Conservation (phyloP, 345 rosid genomes). For the Camelina sativa region DNA sequence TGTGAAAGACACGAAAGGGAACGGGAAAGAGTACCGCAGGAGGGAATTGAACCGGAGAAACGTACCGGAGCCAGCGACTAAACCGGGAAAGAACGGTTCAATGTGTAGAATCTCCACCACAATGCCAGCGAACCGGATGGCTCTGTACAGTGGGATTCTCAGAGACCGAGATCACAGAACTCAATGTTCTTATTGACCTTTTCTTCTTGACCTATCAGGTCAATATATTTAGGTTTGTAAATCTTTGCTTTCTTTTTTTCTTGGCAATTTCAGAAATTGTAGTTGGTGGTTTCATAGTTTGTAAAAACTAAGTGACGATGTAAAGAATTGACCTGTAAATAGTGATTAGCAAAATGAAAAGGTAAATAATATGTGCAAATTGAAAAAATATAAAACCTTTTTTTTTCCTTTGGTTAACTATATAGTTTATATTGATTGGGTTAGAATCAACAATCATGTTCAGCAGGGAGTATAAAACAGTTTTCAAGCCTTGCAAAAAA, state of each 20-base stretch:
- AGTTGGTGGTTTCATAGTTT: conserved; percentile 6
- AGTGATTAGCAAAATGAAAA: background rate
- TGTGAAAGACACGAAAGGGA: conserved; percentile 61
- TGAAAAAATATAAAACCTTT: background rate
- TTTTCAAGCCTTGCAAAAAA: background rate
- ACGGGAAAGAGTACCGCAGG: conserved; percentile 42
- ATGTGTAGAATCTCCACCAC: conserved; percentile 49
- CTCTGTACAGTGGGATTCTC: conserved; percentile 69
- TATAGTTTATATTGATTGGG: background rate
- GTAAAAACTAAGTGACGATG: background rate
- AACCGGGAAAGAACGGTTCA: conserved; percentile 33
- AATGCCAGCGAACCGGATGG: conserved; percentile 64
- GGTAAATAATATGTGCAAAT: background rate
- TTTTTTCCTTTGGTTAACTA: background rate
- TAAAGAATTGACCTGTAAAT: conserved; percentile 16
- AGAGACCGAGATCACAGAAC: conserved; percentile 57
- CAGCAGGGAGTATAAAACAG: background rate
- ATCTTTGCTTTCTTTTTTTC: too few species aligned
- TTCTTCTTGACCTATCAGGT: conserved; percentile 26
- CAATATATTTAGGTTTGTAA: conserved; percentile 13
- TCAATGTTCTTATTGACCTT: conserved; percentile 55
- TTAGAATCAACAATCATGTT: background rate
- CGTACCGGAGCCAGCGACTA: conserved; percentile 18
- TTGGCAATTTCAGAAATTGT: conserved; percentile 20
- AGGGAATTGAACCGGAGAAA: conserved; percentile 18